Evolutionary conservation across 768 basidiomycete species (phyloP), one percentile per base, ranked within the genome.

Genomic region (Zangia roseola): DNA sequence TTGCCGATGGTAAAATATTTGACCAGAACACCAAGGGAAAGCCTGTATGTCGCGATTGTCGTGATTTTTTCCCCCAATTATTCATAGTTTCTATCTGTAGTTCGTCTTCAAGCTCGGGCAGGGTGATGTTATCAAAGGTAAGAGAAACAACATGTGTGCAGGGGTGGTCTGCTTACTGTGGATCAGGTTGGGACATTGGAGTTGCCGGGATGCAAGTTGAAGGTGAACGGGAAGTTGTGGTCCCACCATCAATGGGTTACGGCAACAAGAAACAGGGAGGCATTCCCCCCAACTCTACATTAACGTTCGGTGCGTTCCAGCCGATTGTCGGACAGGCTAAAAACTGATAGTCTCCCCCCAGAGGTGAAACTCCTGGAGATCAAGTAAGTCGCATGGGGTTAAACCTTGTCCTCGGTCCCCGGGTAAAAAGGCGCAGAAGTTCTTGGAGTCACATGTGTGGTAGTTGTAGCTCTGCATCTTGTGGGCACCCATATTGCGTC

Each of bases 81-180:
- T 39, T 42, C 26, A 34, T 21, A 30, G 47, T 20, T n/a, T 38
- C 7, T 19, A 19, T 34, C 20, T 50, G 49, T 57, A 91, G 81
- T 88, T 93, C 69, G 69, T 72, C 36, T 94, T 94, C 78, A 77
- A 70, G 25, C 77, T 98, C 20, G 95, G 94, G 31, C 74, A 79
- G 50, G 91, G 91, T 21, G 87, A 95, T 64, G 95, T 98, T 44
- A 97, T 98, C 70, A 91, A 92, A 75, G 89, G 86, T 84, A 49
- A 39, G 72, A 52, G 26, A 37, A 34, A 40, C 36, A 17, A 17
- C 6, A 12, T 25, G 25, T 20, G 14, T 23, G 14, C 47, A 26
- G 39, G 7, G 17, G 5, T 28, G 16, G 33, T 50, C 17, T 10
- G 34, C 45, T 62, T 12, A 55, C 41, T 33, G 14, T 44, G 10